Percentiles rank a stretch among this genome's conserved stretches.
phyloP scores from a whole-genome alignment of 257 asterid genomes.

The Solanum lycopersicoides region DNA sequence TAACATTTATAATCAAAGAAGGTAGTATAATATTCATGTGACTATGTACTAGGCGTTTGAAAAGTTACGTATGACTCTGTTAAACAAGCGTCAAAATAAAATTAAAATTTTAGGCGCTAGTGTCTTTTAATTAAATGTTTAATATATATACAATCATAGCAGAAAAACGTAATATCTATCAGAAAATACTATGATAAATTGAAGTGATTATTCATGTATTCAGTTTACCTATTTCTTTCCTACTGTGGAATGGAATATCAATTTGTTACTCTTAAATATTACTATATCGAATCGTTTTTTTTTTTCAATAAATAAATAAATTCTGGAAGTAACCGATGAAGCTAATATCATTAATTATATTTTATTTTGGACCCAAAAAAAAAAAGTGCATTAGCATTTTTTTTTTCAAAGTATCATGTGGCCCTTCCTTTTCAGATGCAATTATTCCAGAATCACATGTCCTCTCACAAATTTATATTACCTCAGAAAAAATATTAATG shows the following conservation, averaged over 20 bases:
- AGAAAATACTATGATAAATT: too few species aligned
- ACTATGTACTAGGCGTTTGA: neutral
- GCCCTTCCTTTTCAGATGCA: constrained; percentile 10
- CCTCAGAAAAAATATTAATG: neutral
- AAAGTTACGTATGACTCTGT: neutral
- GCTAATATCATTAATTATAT: neutral
- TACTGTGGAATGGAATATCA: neutral
- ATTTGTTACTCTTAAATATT: neutral
- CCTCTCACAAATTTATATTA: neutral
- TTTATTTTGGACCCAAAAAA: too few species aligned
- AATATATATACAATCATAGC: too few species aligned
- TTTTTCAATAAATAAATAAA: neutral
- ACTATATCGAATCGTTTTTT: too few species aligned
- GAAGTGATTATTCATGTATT: neutral
- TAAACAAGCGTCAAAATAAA: neutral
- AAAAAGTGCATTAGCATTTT: neutral
- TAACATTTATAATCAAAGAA: neutral
- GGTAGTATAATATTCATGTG: neutral
- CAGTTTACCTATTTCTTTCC: neutral
- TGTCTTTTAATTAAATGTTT: neutral
- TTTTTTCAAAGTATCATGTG: constrained; percentile 11
- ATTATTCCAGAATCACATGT: constrained; percentile 23
- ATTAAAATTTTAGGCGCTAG: neutral
- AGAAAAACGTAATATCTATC: neutral
- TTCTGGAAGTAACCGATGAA: neutral